phyloP scores from a whole-genome alignment of 805 yeast species.

The Ogataea pini region DNA sequence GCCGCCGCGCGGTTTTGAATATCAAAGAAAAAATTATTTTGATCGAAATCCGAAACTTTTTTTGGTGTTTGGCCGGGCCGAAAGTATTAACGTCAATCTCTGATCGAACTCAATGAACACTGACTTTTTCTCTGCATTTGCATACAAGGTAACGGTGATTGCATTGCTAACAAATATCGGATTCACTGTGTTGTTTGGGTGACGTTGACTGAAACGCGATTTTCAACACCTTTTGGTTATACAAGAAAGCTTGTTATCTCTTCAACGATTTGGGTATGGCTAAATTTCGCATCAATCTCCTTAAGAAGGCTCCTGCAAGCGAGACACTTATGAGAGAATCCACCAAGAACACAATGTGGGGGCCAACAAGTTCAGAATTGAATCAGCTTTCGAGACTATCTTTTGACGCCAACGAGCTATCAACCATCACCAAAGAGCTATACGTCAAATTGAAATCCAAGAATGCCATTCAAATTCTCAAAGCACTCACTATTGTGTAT shows the following conservation, averaged over 20 bases:
- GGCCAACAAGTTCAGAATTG: slow-evolving; percentile 55
- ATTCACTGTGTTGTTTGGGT: too few species aligned
- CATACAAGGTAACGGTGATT: background rate
- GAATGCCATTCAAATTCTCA: slow-evolving; percentile 44
- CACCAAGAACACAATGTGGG: slow-evolving; percentile 50
- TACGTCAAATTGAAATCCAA: slow-evolving; percentile 41
- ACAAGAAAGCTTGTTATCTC: too few species aligned
- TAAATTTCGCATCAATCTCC: slow-evolving; percentile 28
- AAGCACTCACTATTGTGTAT: slow-evolving; percentile 52
- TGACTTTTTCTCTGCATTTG: too few species aligned
- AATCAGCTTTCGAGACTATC: slow-evolving; percentile 52
- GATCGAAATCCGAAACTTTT: background rate
- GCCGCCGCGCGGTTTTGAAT: slow-evolving; percentile 2
- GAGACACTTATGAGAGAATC: slow-evolving; percentile 40
- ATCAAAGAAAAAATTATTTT: background rate
- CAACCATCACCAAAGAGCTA: slow-evolving; percentile 42
- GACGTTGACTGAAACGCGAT: too few species aligned
- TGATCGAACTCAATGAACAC: background rate
- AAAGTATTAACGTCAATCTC: background rate
- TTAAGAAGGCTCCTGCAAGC: slow-evolving; percentile 34
- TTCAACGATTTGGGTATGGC: too few species aligned
- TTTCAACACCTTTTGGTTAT: background rate
- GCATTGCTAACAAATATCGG: background rate
- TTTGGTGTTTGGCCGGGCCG: slow-evolving; percentile 2
- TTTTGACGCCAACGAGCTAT: slow-evolving; percentile 39